Evolutionary conservation across 805 yeast species (phyloP), one percentile per base, ranked within the genome.

Genomic region (Blastobotrys chiropterorum): DNA sequence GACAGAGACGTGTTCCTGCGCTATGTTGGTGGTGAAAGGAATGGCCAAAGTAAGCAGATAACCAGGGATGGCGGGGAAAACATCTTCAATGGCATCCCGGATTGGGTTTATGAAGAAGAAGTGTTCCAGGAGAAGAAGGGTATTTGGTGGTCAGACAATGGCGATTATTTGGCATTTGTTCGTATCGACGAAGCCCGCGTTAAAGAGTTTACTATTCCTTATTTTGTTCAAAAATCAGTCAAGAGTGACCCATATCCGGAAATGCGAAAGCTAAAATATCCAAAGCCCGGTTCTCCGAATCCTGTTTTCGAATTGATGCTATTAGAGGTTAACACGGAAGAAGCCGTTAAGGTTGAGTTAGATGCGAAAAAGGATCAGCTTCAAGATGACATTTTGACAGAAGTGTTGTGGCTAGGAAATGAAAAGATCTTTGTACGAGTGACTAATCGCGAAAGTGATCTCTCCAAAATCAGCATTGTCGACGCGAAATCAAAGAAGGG

Each of bases 51-150:
- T 0, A 69, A 61, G 3, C 83, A 81, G 56, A 68, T 86, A 13
- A 86, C 97, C 0, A 54, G 55, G 41, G 94, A 86, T 61, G 96
- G 96, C 14, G 81, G 82, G 34, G 75, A 72, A 1, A 75, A 80
- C 56, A 72, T 87, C 5, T 88, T 89, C 68, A 85, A 90, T 63
- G 97, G 96, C 1, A 83, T 83, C 55, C 95, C 96, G 0, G 96
- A 89, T 63, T 89, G 97, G 97, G 95, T 88, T 5, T 89, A 89
- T 59, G 97, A 90, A 63, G 97, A 89, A 59, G 97, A 89, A 67
- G 94, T 89, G 0, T 76, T 86, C 49, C 81, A 79, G 38, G 76
- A 79, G 20, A 89, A 83, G 59, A 68, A 75, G 19, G 87, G 90
- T 0, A 58, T 88, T 46, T 89, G 95, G 95, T 90, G 96, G 96